Percentiles rank a stretch among this genome's conserved stretches.
Conservation (phyloP, 352 stramenopile species). For the Phytophthora crassamura region DNA sequence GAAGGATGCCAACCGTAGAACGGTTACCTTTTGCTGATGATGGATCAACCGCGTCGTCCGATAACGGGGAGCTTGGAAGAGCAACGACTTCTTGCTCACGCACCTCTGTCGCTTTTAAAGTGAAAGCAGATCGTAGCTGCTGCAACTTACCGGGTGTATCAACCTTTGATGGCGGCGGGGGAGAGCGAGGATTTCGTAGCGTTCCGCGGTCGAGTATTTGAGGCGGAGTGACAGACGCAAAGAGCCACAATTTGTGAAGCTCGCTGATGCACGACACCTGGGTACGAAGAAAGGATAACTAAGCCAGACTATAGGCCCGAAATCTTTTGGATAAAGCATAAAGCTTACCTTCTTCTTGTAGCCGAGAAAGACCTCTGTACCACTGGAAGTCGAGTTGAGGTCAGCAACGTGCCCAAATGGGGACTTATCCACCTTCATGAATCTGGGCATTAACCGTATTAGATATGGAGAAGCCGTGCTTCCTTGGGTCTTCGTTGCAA, state of each 20-base stretch:
- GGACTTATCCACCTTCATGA: constrained; percentile 80
- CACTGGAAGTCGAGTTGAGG: constrained; percentile 74
- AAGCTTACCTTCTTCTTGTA: constrained; percentile 82
- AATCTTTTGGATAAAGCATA: neutral
- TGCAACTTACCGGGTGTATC: constrained; percentile 27
- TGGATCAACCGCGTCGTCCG: neutral
- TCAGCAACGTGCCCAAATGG: constrained; percentile 74
- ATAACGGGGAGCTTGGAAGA: constrained; percentile 4
- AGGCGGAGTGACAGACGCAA: constrained; percentile 34
- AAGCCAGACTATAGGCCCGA: neutral
- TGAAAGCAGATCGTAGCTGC: constrained; percentile 23
- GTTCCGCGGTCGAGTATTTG: constrained; percentile 17
- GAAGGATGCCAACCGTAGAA: too few relatives aligned
- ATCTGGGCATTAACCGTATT: constrained; percentile 40
- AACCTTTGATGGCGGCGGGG: constrained; percentile 2
- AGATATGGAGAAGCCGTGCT: neutral
- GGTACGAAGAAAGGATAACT: neutral
- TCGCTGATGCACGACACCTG: constrained; percentile 47
- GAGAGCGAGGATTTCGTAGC: constrained; percentile 10
- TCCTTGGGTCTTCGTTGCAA: neutral
- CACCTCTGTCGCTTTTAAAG: constrained; percentile 31
- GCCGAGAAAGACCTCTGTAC: constrained; percentile 77
- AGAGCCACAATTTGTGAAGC: constrained; percentile 52
- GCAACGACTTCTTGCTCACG: constrained; percentile 31
- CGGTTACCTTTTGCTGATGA: constrained; percentile 8